Conservation (phyloP, 345 rosid genomes). For the Eucalyptus erythrocorys region DNA sequence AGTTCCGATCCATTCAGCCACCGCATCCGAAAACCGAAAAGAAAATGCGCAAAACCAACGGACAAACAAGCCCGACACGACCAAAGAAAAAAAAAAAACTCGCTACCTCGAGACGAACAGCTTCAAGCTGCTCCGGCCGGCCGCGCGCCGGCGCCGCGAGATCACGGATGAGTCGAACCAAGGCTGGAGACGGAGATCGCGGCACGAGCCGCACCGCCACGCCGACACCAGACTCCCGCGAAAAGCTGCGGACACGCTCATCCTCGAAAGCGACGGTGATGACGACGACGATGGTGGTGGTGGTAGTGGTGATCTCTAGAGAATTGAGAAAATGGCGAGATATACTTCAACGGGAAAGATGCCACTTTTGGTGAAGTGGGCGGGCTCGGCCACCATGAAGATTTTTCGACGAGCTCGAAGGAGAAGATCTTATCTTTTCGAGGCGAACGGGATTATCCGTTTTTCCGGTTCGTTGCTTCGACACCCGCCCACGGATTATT, state of each 20-base stretch:
- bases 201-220: conserved; percentile 45
- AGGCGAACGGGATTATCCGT: not conserved
- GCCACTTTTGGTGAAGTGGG: not conserved
- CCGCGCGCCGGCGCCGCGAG: conserved; percentile 5
- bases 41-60: not conserved
- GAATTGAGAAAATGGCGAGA: not conserved
- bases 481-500: not conserved
- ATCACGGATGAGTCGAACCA: conserved; percentile 24
- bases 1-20: not conserved
- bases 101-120: conserved; percentile 29
- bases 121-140: conserved; percentile 8
- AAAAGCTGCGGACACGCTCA: conserved; percentile 49
- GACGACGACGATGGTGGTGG: fast-evolving
- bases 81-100: not conserved
- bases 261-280: not conserved
- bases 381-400: not conserved
- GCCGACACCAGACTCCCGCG: conserved; percentile 32
- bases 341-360: not conserved
- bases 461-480: not conserved
- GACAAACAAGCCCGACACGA: not conserved
- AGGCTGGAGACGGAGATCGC: conserved; percentile 41
- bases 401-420: not conserved
- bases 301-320: not conserved
- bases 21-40: not conserved
- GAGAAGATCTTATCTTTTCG: not conserved